A percentile compares a stretch with the other conserved stretches of the same genome.
Conservation (phyloP, 257 asterid genomes). For the Salvia hispanica region DNA sequence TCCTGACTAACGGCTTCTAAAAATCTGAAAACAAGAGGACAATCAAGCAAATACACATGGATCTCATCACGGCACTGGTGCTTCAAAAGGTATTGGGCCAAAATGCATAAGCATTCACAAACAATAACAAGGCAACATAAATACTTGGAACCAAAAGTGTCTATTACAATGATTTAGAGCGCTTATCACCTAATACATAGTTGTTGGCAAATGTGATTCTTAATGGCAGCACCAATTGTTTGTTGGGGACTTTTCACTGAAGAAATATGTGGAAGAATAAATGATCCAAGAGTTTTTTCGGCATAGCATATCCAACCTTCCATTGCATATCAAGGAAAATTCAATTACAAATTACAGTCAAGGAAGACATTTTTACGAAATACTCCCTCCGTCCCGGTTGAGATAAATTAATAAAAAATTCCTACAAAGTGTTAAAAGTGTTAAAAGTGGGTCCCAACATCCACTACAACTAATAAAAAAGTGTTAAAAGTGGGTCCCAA, state of each 20-base stretch:
- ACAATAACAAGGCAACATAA: conserved; percentile 13
- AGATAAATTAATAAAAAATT: too few species aligned
- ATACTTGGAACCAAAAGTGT: neutral
- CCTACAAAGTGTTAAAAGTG: too few species aligned
- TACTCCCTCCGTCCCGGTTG: too few species aligned
- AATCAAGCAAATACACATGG: conserved; percentile 20
- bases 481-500: too few species aligned
- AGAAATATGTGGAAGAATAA: conserved; percentile 88
- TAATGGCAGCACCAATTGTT: conserved; percentile 80
- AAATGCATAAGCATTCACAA: conserved; percentile 14
- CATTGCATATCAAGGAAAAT: conserved; percentile 28
- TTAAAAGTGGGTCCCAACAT: too few species aligned
- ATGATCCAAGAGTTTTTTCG: conserved; percentile 93
- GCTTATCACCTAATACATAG: conserved; percentile 59
- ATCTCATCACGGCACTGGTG: neutral
- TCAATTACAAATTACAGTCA: conserved; percentile 18
- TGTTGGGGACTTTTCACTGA: conserved; percentile 98
- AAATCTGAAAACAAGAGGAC: neutral
- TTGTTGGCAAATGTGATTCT: conserved; percentile 61
- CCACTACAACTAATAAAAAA: too few species aligned
- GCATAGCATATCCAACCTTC: conserved; percentile 99
- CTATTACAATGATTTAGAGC: conserved; percentile 14
- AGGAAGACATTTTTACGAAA: neutral
- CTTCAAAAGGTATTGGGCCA: neutral
- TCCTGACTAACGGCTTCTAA: conserved; percentile 8